phyloP scores from a whole-genome alignment of 345 rosid species.

The Moricandia moricandioides region DNA sequence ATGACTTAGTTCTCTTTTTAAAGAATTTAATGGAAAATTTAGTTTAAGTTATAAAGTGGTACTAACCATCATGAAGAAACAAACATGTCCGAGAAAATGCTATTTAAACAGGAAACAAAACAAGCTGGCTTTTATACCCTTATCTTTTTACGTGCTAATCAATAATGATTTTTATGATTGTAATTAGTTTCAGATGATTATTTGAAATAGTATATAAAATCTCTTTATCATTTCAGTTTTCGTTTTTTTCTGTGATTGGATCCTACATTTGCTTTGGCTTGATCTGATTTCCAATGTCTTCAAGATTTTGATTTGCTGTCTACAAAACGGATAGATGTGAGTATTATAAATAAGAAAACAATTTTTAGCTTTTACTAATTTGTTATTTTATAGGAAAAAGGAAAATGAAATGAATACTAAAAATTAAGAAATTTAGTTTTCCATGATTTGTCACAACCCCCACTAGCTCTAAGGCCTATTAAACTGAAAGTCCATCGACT shows the following conservation, averaged over 20 bases:
- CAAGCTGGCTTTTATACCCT: slow-evolving; percentile 26
- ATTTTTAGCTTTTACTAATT: not conserved
- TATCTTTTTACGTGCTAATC: slow-evolving; percentile 28
- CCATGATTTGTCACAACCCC: too few relatives aligned
- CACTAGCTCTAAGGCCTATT: too few relatives aligned
- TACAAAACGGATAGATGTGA: not conserved
- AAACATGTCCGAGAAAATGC: too few relatives aligned
- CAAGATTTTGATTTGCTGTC: slow-evolving; percentile 19
- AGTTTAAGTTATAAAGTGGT: slow-evolving; percentile 19
- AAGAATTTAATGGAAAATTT: not conserved
- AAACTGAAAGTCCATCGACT: too few relatives aligned
- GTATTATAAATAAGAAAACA: not conserved
- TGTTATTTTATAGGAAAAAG: not conserved
- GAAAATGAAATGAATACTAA: too few relatives aligned
- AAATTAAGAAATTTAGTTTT: too few relatives aligned
- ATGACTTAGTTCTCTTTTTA: not conserved
- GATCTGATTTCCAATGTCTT: slow-evolving; percentile 32
- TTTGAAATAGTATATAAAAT: too few relatives aligned
- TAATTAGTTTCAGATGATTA: slow-evolving; percentile 9
- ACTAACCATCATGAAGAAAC: slow-evolving; percentile 31
- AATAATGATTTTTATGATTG: slow-evolving; percentile 30
- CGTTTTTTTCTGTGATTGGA: not conserved
- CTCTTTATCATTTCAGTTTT: not conserved
- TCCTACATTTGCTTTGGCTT: slow-evolving; percentile 13
- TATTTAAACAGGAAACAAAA: not conserved